These are phyloP conservation scores for Rhododendron henanense DNA, from an alignment of 148 eudicot genomes.

Conservation along the genomic window DNA sequence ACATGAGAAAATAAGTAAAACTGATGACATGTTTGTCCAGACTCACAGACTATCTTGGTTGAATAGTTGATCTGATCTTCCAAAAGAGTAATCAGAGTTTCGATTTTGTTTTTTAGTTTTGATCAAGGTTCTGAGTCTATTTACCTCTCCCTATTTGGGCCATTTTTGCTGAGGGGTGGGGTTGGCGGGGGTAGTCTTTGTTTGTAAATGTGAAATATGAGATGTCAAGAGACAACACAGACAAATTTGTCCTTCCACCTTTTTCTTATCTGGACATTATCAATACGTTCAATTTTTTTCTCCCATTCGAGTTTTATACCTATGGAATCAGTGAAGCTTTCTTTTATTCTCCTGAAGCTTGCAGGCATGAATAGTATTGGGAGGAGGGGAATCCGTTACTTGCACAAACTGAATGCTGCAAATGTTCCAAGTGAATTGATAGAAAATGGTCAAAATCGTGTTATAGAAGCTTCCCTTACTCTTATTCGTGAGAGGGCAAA, in stretches of 20 bases:
- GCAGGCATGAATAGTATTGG: constrained; percentile 57
- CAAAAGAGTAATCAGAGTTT: background rate
- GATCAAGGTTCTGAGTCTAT: background rate
- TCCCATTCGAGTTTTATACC: background rate
- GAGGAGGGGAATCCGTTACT: constrained; percentile 64
- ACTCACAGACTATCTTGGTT: background rate
- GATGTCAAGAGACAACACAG: background rate
- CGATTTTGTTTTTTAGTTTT: too few relatives aligned
- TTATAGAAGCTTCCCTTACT: constrained; percentile 93
- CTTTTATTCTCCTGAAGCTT: background rate
- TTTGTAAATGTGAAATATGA: background rate
- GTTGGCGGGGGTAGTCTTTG: background rate
- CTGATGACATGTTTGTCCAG: background rate
- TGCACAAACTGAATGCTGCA: constrained; percentile 57
- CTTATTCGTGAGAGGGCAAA: constrained; percentile 96
- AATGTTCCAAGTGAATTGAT: constrained; percentile 68
- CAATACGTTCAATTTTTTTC: background rate
- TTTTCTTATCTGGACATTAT: background rate
- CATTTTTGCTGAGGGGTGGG: background rate
- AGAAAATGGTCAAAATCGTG: constrained; percentile 77
- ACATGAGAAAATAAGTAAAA: background rate
- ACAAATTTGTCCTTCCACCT: background rate
- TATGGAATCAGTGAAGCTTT: background rate
- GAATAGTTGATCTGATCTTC: background rate
- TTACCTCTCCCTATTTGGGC: too few relatives aligned